Evolutionary conservation across 2,329 filamentous ascomycete species (phyloP).

Genomic region (Phialocephala sp.): DNA sequence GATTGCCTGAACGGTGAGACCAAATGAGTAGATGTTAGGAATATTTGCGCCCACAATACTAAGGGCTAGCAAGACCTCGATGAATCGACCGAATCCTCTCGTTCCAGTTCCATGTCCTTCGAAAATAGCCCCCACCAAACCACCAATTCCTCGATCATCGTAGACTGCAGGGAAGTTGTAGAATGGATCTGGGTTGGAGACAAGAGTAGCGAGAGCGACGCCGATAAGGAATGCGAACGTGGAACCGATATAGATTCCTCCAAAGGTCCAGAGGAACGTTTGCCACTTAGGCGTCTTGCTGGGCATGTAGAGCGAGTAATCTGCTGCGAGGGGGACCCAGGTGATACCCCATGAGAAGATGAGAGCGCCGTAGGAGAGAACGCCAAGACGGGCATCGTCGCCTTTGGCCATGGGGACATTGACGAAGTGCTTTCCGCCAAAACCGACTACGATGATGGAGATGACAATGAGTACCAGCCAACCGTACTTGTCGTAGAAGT

Average conservation of each 20-base stretch:
- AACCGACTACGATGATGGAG: constrained; percentile 30
- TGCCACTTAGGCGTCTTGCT: constrained; percentile 59
- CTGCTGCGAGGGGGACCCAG: constrained; percentile 74
- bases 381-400: constrained; percentile 58
- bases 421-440: constrained; percentile 52
- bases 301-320: constrained; percentile 80
- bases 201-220: constrained; percentile 70
- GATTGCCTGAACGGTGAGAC: constrained; percentile 68
- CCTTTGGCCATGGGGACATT: constrained; percentile 61
- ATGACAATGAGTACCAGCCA: constrained; percentile 32
- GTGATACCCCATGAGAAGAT: constrained; percentile 71
- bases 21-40: constrained; percentile 71
- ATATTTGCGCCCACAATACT: constrained; percentile 71
- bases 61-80: constrained; percentile 65
- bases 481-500: constrained; percentile 31
- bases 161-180: constrained; percentile 62
- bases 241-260: constrained; percentile 70
- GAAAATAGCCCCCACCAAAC: constrained; percentile 68
- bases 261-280: constrained; percentile 70
- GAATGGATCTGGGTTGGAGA: constrained; percentile 54
- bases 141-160: constrained; percentile 61
- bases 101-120: constrained; percentile 54
- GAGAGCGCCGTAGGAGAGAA: constrained; percentile 69
- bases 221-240: constrained; percentile 74
- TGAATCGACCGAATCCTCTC: constrained; percentile 73